These are phyloP conservation scores for Aristolochia contorta DNA, from an alignment of 164 flowering plant species.

Conservation along the genomic window DNA sequence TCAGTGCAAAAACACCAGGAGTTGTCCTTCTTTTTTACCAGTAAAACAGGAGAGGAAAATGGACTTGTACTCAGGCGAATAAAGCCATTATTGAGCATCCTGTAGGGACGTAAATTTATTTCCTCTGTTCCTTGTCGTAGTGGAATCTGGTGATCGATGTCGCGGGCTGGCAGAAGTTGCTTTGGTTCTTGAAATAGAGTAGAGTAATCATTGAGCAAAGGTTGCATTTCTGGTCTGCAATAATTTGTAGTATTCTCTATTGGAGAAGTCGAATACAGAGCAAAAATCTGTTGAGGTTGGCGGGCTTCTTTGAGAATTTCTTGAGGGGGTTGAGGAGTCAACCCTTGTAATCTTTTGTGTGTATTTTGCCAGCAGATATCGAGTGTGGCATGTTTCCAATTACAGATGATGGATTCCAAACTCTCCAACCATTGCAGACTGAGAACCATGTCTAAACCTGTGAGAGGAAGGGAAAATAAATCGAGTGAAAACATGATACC, in stretches of 20 bases:
- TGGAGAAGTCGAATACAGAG: background rate
- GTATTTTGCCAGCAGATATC: background rate
- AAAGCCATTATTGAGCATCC: background rate
- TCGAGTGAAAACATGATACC: background rate
- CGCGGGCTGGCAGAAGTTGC: background rate
- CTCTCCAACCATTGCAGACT: background rate
- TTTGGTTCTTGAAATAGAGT: too few species aligned
- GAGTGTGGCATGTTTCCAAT: conserved; percentile 1
- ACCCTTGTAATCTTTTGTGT: background rate
- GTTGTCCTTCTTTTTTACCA: background rate
- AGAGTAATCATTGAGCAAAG: too few species aligned
- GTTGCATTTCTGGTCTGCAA: too few species aligned
- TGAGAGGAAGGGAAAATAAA: background rate
- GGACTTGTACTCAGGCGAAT: background rate
- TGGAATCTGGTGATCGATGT: background rate
- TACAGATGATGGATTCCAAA: background rate
- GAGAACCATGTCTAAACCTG: background rate
- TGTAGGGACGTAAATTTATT: background rate
- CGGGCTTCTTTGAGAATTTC: background rate
- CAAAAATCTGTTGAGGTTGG: background rate
- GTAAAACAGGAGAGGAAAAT: background rate
- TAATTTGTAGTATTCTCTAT: too few species aligned
- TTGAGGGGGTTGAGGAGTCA: background rate
- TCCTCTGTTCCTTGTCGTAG: background rate
- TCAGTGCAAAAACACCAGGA: background rate